Evolutionary conservation across 1,284 basidiomycete species (phyloP).

Genomic region (Rhodofomes roseus): DNA sequence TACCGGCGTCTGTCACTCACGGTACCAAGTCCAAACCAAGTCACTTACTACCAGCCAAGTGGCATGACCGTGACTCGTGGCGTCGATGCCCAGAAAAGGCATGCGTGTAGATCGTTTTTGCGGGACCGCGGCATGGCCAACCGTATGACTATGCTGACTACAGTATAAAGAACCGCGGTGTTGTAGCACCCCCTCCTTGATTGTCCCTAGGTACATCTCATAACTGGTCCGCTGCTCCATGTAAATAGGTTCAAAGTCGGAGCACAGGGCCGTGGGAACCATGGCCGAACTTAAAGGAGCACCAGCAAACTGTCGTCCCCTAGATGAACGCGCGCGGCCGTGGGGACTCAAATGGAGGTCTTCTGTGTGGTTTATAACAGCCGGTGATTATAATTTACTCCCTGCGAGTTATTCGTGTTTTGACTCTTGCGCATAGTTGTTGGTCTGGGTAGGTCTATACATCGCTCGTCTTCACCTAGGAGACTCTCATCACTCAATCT

Average conservation of each 20-base stretch:
- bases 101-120: background rate
- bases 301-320: background rate
- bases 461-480: background rate
- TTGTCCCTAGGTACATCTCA: background rate
- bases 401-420: background rate
- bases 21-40: too few species aligned
- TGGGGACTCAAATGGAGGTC: conserved; percentile 28
- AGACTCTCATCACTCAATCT: background rate
- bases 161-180: background rate
- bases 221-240: background rate
- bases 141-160: background rate
- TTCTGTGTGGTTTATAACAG: conserved; percentile 29
- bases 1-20: too few species aligned
- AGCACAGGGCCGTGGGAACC: background rate
- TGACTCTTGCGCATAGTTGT: conserved; percentile 25
- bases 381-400: conserved; percentile 9
- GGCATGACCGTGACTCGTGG: background rate
- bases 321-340: background rate
- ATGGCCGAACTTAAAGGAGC: background rate
- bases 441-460: conserved; percentile 28
- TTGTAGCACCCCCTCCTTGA: background rate
- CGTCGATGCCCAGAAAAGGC: background rate
- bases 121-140: background rate
- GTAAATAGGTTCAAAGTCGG: background rate
- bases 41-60: too few species aligned